Evolutionary conservation across 2,329 filamentous ascomycete genomes (phyloP).

Genomic region (Fusarium sp.): DNA sequence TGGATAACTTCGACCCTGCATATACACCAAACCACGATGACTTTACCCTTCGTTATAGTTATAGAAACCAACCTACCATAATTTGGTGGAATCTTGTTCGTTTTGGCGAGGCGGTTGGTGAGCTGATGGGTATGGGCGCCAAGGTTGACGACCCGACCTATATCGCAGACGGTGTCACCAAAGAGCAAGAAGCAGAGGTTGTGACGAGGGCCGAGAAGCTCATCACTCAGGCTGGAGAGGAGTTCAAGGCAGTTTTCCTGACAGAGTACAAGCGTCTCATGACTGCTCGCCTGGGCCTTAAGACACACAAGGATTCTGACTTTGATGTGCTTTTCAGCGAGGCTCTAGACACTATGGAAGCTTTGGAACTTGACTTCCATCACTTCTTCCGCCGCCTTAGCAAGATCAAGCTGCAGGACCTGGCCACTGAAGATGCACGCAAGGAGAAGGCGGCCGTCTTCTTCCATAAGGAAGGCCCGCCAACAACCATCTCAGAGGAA

Average conservation of each 20-base stretch:
- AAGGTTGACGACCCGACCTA: constrained; percentile 81
- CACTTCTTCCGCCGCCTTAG: constrained; percentile 91
- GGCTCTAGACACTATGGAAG: constrained; percentile 84
- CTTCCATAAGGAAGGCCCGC: constrained; percentile 82
- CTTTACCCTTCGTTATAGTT: constrained; percentile 86
- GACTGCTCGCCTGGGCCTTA: constrained; percentile 83
- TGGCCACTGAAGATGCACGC: constrained; percentile 76
- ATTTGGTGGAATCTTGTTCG: constrained; percentile 99
- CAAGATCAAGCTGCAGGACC: constrained; percentile 70
- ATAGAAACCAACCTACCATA: constrained; percentile 93
- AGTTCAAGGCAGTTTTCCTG: constrained; percentile 90
- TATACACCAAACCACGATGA: constrained; percentile 99
- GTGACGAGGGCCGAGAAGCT: constrained; percentile 85
- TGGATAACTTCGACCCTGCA: constrained; percentile 94
- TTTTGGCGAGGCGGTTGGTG: constrained; percentile 89
- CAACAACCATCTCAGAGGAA: constrained; percentile 70
- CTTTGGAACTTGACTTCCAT: constrained; percentile 90
- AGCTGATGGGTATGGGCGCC: constrained; percentile 84
- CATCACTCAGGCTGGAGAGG: constrained; percentile 85
- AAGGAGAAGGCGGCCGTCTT: constrained; percentile 78
- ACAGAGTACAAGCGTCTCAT: constrained; percentile 92
- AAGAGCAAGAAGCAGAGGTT: constrained; percentile 76
- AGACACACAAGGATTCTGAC: constrained; percentile 77
- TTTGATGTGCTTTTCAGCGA: constrained; percentile 88
- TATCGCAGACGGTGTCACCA: constrained; percentile 76